Percentiles rank a stretch among this genome's conserved stretches.
phyloP scores from a whole-genome alignment of 768 basidiomycete species.

The Mycena vulgaris region DNA sequence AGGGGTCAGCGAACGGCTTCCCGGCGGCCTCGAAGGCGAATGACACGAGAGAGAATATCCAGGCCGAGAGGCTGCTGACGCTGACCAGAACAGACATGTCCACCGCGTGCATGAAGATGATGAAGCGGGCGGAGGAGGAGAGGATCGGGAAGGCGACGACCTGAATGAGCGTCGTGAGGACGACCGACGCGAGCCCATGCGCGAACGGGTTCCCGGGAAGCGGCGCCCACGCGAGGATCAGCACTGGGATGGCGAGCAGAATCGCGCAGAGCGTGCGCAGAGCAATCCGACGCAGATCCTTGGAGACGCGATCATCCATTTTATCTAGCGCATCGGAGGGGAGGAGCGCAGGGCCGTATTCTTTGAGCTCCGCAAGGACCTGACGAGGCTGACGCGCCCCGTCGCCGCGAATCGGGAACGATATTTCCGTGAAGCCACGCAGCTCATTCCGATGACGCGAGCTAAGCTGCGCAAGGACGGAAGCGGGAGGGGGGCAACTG shows the following conservation, averaged over 20 bases:
- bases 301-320: no score
- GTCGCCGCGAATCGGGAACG: no score
- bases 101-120: conserved; percentile 52
- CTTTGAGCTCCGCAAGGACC: no score
- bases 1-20: conserved; percentile 48
- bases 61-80: conserved; percentile 57
- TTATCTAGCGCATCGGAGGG: no score
- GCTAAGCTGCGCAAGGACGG: no score
- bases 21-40: conserved; percentile 52
- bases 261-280: conserved; percentile 50
- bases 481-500: no score
- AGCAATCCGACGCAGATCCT: no score
- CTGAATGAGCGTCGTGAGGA: conserved; percentile 58
- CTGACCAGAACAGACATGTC: conserved; percentile 58
- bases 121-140: conserved; percentile 50
- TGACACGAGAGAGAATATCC: conserved; percentile 57
- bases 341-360: no score
- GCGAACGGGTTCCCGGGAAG: conserved; percentile 49
- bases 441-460: no score
- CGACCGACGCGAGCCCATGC: conserved; percentile 55
- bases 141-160: conserved; percentile 54
- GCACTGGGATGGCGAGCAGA: conserved; percentile 57
- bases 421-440: no score
- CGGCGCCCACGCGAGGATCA: conserved; percentile 60
- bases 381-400: no score